Base-by-base conservation (phyloP, 345 rosid genomes). In the Aquilaria sinensis region DNA sequence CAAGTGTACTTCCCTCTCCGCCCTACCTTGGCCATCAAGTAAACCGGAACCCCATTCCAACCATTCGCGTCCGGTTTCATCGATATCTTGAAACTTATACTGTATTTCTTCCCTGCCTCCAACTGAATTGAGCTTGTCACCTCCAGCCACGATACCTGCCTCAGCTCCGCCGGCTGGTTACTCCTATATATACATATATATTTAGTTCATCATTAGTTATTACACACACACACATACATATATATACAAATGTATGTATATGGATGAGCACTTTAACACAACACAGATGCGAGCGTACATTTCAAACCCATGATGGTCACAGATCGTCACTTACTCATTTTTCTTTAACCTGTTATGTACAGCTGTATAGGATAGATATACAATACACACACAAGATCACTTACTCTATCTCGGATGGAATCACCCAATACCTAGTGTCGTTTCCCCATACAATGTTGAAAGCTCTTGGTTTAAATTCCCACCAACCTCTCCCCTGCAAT, bases 141-240 rank as follows among this genome's bases (percentile, higher is more conserved):
- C 62, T 85, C 86, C 9, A 85, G 77, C 92, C 96, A 85, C 30
- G 72, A 74, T 16, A 81, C 87, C 61, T 70, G 83, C 57, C 61
- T 31, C 69, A 88, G 58, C 43, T 88, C 83, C 31, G 75, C 83
- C 3, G 12, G 0, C 11, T 0, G 31, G 0, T 45, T 30, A 3
- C 0, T 0, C 5, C 23, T 23, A 37, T 57, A 63, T 13, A 9
- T 3, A 37, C 14, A 57, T 1, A 12, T 52, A 30, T 12, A 59
- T 16, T 16, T 16, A 10, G 0, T 15, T 0, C 34, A 0, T 43
- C 32, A 2, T 0, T 0, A 6, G n/a, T 16, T 31, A 56, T 69
- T 12, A 7, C 6, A 33, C 14, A 57, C 1, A 12, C 58, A 30
- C 16, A 59, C 67, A n/a, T 57, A 58, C 12, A 16, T 16, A 16